These are phyloP conservation scores for Apocynum venetum DNA, from an alignment of 257 asterid genomes.

Conservation along the genomic window DNA sequence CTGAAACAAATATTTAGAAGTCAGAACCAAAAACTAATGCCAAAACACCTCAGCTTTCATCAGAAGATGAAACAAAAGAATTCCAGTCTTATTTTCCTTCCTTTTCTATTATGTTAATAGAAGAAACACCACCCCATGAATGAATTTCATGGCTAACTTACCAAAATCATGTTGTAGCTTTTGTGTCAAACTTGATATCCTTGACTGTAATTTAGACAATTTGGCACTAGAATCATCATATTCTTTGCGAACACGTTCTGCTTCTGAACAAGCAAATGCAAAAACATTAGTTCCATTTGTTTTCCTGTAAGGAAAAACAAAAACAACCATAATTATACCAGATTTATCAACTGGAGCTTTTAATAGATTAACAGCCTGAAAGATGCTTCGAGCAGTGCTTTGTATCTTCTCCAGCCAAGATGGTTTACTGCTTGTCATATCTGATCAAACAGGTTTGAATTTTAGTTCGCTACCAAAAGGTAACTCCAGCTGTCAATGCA, in stretches of 20 bases:
- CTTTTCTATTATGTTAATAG: not conserved
- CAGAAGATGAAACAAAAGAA: not conserved
- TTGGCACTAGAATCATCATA: conserved; percentile 76
- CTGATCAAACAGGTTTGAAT: conserved; percentile 42
- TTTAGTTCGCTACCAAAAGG: conserved; percentile 16
- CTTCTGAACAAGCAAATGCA: conserved; percentile 51
- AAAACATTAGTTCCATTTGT: conserved; percentile 22
- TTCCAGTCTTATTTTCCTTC: not conserved
- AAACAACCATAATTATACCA: conserved; percentile 48
- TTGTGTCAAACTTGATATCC: conserved; percentile 78
- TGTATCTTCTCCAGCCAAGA: conserved; percentile 94
- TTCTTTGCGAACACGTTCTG: conserved; percentile 78
- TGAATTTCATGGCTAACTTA: conserved; percentile 29
- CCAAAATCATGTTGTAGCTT: conserved; percentile 93
- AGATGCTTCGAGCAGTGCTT: conserved; percentile 53
- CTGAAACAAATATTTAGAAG: conserved; percentile 44
- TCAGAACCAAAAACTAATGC: conserved; percentile 22
- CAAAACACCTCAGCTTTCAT: conserved; percentile 1
- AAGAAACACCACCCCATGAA: conserved; percentile 6
- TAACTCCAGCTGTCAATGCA: conserved; percentile 12
- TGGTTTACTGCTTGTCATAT: conserved; percentile 45
- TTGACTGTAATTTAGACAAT: conserved; percentile 80
- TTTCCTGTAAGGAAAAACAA: conserved; percentile 8
- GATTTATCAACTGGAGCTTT: conserved; percentile 79
- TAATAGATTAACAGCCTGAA: conserved; percentile 71